Base-by-base conservation (phyloP, 306 rosid species). In the Lithocarpus polystachyus region DNA sequence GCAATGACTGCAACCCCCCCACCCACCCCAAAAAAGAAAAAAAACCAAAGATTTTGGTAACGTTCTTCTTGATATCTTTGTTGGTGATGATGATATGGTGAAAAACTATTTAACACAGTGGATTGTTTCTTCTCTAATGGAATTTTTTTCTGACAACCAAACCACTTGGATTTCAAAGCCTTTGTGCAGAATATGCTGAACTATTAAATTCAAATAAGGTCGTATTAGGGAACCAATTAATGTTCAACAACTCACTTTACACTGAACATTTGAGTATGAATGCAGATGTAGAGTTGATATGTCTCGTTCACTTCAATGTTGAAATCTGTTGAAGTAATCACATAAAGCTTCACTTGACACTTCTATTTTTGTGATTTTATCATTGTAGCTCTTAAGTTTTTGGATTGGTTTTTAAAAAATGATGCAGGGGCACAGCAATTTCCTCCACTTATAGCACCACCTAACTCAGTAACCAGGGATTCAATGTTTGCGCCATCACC, bases 401-500 rank as follows among this genome's bases (percentile, higher is more conserved):
- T 73, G 22, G 29, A 71, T 64, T 71, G 2, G 73, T 17, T 69
- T 71, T 69, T 31, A 61, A 82, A 86, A 72, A 69, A 48, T 78
- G 28, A 60, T 81, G 74, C 99, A 95, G 99, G 93, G 67, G 75
- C 85, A 0, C 98, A 84, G 71, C 83, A 84, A 88, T 90, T 93
- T 68, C 99, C 98, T 20, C 91, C 94, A 3, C 92, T 93, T 10
- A 59, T 84, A 55, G 99, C 89, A 24, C 99, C 99, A 11, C 99
- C 98, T 29, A 79, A 96, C 17, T 37, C 96, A 4, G 92, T 90
- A 64, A 54, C 61, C 28, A 82, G 59, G 60, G 94, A 91, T 48
- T 35, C 92, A 0, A 43, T 77, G 2, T 90, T 81, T 84, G 92
- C 91, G 17, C 98, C 98, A 0, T 75, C 97, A 14, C 97, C 98